These are phyloP conservation scores for Debaryomycetaceae sp. DNA, from an alignment of 1,139 yeast species.

Conservation along the genomic window DNA sequence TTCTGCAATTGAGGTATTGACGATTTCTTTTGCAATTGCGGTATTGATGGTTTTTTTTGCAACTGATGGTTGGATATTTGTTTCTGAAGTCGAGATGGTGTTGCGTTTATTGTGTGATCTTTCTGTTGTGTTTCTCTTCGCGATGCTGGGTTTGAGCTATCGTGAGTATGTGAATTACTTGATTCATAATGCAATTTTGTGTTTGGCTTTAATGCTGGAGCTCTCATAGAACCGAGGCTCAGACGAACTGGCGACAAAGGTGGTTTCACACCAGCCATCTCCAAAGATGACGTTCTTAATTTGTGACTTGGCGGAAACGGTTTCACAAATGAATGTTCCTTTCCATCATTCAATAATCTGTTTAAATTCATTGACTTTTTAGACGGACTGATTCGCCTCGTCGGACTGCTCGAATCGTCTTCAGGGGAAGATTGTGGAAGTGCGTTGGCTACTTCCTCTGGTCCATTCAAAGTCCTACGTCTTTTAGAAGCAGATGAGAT, in stretches of 20 bases:
- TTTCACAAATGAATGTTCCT: slow-evolving; percentile 20
- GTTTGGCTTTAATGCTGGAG: slow-evolving; percentile 6
- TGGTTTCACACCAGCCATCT: slow-evolving; percentile 32
- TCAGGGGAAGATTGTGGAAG: neutral
- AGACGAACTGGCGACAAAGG: neutral
- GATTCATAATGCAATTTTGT: neutral
- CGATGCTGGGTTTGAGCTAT: neutral
- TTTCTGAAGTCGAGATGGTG: neutral
- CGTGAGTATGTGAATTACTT: neutral
- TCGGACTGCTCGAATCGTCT: slow-evolving; percentile 13
- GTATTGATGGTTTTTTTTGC: slow-evolving; percentile 13
- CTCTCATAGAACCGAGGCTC: neutral
- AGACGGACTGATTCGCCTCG: slow-evolving; percentile 35
- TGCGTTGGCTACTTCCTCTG: slow-evolving; percentile 19
- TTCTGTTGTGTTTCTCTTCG: too few species aligned
- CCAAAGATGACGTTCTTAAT: slow-evolving; percentile 27
- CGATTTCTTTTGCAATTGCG: slow-evolving; percentile 13
- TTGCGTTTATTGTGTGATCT: too few species aligned
- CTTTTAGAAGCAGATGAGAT: slow-evolving; percentile 21
- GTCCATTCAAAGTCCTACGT: slow-evolving; percentile 35
- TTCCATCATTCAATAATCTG: slow-evolving; percentile 21
- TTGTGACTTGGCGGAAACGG: slow-evolving; percentile 27
- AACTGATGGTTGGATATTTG: slow-evolving; percentile 8
- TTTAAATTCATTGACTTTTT: slow-evolving; percentile 40
- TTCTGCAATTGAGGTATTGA: slow-evolving; percentile 17